Percentiles rank a stretch among this genome's conserved stretches.
Conservation (phyloP, 169 alveolate genomes). For the Cryptosporidium xiaoi region DNA sequence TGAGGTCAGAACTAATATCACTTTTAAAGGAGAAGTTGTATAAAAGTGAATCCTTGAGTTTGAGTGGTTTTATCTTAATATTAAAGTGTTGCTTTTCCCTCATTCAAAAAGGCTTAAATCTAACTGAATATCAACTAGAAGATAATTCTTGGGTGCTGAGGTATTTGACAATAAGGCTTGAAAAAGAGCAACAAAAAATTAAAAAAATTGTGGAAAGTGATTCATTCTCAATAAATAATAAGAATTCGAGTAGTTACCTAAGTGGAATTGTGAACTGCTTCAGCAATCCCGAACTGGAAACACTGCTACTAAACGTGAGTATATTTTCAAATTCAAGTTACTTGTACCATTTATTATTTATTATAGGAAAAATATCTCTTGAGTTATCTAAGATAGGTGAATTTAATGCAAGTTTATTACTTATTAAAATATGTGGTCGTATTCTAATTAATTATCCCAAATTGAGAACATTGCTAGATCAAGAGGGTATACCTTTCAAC, state of each 20-base stretch:
- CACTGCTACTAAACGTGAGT: conserved; percentile 12
- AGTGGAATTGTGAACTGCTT: conserved; percentile 2
- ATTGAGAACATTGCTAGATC: conserved; percentile 50
- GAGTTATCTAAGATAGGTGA: conserved; percentile 1
- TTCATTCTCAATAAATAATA: not conserved
- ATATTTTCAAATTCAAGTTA: conserved; percentile 51
- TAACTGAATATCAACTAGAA: conserved; percentile 40
- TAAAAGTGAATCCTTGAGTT: conserved; percentile 21
- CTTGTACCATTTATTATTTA: conserved; percentile 21
- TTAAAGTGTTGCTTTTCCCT: conserved; percentile 47
- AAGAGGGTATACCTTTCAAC: conserved; percentile 61
- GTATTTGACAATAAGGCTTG: conserved; percentile 33
- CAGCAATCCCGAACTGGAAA: conserved; percentile 1
- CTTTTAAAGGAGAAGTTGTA: conserved; percentile 19
- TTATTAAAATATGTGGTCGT: conserved; percentile 40
- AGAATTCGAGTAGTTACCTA: not conserved
- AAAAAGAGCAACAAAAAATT: conserved; percentile 6
- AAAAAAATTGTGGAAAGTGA: not conserved
- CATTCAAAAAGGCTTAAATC: conserved; percentile 28
- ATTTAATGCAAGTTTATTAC: conserved; percentile 3
- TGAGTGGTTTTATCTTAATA: not conserved
- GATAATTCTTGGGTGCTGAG: conserved; percentile 61
- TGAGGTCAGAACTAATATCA: conserved; percentile 44
- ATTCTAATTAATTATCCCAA: conserved; percentile 49
- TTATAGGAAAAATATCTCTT: conserved; percentile 19